Evolutionary conservation across 148 eudicot genomes (phyloP), one percentile per base, ranked within the genome.

Genomic region (Dysphania ambrosioides): DNA sequence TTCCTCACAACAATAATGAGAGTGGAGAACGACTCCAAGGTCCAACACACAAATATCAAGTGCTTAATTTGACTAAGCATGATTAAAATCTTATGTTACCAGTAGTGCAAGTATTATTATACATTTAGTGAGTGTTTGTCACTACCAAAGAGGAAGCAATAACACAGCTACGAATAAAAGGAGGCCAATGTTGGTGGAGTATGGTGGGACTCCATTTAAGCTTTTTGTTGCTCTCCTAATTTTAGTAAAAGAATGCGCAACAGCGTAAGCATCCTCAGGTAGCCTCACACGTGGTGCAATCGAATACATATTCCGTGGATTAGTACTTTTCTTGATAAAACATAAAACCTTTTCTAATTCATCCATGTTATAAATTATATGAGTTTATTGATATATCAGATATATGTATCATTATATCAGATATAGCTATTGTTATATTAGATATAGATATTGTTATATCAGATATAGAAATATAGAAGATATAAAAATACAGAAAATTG

Each of bases 131-230:
- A 61, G 76, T 73, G 68, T n/a, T n/a, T n/a, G n/a, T 62, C 68
- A 62, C 9, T 62, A 44, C 21, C 69, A 21, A 74, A 74, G 35
- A 60, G 41, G 66, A 44, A n/a, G 61, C 63, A 41, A 68, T 51
- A 55, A 72, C 58, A 75, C 61, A 83, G 70, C 75, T 79, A 30
- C 72, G 80, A 66, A 55, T 79, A 19, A 79, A 70, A 38, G 71
- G 47, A 64, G 79, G 73, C 79, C 84, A 84, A 70, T 79, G 77
- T 78, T 86, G 81, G 89, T 85, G 87, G 83, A 72, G 71, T 74
- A 80, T 72, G 78, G 88, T 84, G 86, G 85, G 85, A 81, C 73
- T 75, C 86, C 87, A 84, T 84, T 77, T 64, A 66, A 66, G 70
- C 70, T 32, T 26, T 79, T 66, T 72, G 76, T 71, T n/a, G 83